A percentile compares a stretch with the other conserved stretches of the same genome.
phyloP scores from a whole-genome alignment of 768 basidiomycete species.

The Cystobasidium ongulense region DNA sequence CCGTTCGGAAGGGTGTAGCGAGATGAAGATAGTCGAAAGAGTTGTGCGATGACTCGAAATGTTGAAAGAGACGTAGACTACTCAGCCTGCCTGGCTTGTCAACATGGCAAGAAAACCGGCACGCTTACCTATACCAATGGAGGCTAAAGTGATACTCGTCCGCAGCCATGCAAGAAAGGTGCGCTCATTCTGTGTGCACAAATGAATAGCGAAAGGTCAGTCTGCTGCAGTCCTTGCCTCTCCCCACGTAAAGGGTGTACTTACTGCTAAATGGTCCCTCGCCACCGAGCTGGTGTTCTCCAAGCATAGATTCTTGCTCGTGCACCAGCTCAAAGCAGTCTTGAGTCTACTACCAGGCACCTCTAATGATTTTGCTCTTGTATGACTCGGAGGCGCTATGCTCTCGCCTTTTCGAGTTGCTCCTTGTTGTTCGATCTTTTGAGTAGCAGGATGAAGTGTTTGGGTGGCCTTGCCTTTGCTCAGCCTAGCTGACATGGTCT shows the following conservation, averaged over 20 bases:
- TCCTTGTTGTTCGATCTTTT: no score
- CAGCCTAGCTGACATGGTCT: not conserved
- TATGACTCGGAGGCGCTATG: not conserved
- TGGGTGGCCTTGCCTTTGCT: not conserved
- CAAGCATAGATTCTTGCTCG: not conserved
- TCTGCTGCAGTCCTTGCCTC: not conserved
- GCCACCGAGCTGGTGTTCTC: not conserved
- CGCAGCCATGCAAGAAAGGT: not conserved
- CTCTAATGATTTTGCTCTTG: not conserved
- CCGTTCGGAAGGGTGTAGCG: not conserved
- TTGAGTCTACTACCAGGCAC: not conserved
- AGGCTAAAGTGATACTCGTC: not conserved
- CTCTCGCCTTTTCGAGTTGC: not conserved
- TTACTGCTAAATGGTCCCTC: not conserved
- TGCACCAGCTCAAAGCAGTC: not conserved
- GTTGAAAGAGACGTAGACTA: not conserved
- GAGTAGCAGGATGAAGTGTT: not conserved
- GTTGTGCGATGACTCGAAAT: slow-evolving; percentile 12
- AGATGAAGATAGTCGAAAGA: not conserved
- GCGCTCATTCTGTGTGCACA: slow-evolving; percentile 1
- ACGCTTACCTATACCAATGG: slow-evolving; percentile 1
- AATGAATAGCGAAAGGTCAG: not conserved
- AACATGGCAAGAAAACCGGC: not conserved
- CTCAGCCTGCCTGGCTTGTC: not conserved
- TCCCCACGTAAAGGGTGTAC: not conserved